Evolutionary conservation across 169 alveolate genomes (phyloP), one percentile per base, ranked within the genome.

Genomic region (Plasmodium yoelii): DNA sequence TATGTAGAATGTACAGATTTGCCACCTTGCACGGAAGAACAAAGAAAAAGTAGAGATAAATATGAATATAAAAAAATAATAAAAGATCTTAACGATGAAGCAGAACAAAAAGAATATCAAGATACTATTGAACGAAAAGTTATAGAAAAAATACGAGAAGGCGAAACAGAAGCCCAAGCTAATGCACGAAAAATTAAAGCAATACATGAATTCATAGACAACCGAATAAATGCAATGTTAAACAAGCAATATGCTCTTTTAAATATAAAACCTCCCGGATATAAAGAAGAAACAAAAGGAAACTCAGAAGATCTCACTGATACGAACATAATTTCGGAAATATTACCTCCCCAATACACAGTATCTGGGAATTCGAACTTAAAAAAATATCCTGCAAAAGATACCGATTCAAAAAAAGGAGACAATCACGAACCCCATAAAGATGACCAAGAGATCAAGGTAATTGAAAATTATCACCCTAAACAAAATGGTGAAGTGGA

Each of bases 1-100:
- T 75, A 75, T 49, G 88, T 13, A 12, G 56, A 51, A 28, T 75
- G 88, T 34, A 5, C 13, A 0, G 88, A 75, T 75, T 63, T 75
- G 44, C 88, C 75, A 24, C 12, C 13, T 24, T 75, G 88, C 28
- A 49, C 88, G 28, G 9, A 7, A 24, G 59, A 56, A 28, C 88
- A 75, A 75, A 75, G 18, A 44, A 7, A 22, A 49, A 75, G 64
- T 24, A 64, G 67, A 15, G 68, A 63, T 49, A 24, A 63, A 24
- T 1, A 8, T 26, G 18, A 10, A 15, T 51, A 61, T 34, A 6
- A 5, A 1, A 10, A 75, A 4, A n/a, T 75, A 47, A 8, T 44
- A 64, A 0, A 1, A 1, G 47, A 26, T 13, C 75, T 61, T 19
- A 24, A 26, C 9, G 5, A 13, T 1, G 55, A 75, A 13, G 55